Percentiles rank a stretch among this genome's conserved stretches.
Evolutionary conservation across 2,329 filamentous ascomycete genomes (phyloP).

Genomic region (Microcyclospora pomicola): DNA sequence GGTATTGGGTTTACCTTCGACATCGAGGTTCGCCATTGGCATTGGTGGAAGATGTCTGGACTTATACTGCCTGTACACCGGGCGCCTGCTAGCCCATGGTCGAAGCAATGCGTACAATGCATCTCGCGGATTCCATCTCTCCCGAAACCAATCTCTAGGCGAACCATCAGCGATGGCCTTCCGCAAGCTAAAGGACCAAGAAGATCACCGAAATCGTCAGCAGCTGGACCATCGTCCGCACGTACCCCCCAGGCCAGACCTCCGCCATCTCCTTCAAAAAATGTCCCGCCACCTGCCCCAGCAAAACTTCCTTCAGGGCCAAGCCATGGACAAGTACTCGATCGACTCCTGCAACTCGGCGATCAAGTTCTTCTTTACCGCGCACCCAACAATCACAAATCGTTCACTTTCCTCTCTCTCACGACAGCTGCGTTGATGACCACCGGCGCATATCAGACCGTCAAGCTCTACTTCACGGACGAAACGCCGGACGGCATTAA

Average conservation of each 20-base stretch:
- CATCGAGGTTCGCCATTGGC: no score
- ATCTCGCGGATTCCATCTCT: not conserved
- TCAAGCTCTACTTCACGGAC: constrained; percentile 6
- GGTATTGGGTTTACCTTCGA: no score
- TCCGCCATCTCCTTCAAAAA: not conserved
- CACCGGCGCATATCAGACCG: constrained; percentile 6
- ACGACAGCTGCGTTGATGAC: constrained; percentile 9
- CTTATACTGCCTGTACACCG: no score
- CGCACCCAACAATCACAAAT: constrained; percentile 10
- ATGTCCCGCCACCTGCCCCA: not conserved
- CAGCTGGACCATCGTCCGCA: no score
- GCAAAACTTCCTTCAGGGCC: not conserved
- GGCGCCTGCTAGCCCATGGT: no score
- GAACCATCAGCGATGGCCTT: no score
- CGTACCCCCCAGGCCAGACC: not conserved
- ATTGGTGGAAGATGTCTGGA: no score
- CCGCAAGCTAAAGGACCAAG: no score
- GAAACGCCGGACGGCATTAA: constrained; percentile 4
- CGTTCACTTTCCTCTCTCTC: constrained; percentile 11
- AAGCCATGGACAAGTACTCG: not conserved
- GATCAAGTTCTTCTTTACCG: constrained; percentile 10
- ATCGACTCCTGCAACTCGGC: not conserved
- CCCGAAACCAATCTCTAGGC: not conserved
- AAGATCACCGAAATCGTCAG: no score
- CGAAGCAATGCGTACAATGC: no score